Conservation (phyloP, 2,329 filamentous ascomycete genomes). For the Colletotrichum musae region DNA sequence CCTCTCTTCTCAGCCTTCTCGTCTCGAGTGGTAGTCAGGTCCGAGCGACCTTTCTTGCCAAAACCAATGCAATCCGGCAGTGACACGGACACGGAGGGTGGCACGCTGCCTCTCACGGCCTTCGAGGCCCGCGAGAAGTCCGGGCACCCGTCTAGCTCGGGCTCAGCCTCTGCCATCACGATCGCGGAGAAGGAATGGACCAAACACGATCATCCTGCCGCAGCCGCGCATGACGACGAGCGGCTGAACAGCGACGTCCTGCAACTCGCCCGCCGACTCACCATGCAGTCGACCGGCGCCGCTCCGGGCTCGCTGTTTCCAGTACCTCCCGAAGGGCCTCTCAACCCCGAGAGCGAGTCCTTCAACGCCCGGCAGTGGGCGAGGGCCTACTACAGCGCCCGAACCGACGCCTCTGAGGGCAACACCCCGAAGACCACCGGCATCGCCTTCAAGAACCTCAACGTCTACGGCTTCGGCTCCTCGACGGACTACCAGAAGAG, state of each 20-base stretch:
- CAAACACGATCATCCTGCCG: conserved; percentile 7
- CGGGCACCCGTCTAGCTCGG: neutral
- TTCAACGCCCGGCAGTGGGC: conserved; percentile 62
- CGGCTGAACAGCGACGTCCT: conserved; percentile 42
- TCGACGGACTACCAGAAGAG: conserved; percentile 60
- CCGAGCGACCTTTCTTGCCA: neutral
- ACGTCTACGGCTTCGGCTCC: conserved; percentile 58
- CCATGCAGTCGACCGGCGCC: conserved; percentile 42
- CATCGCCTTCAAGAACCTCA: conserved; percentile 59
- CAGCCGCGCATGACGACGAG: neutral
- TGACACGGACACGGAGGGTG: conserved; percentile 19
- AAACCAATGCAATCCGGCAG: neutral
- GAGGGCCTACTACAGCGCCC: conserved; percentile 52
- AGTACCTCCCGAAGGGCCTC: conserved; percentile 43
- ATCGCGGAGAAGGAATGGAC: conserved; percentile 9
- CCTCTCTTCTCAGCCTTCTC: neutral
- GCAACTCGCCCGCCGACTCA: conserved; percentile 49
- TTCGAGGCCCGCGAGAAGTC: neutral
- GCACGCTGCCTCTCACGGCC: neutral
- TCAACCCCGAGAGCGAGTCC: conserved; percentile 56
- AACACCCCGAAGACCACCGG: conserved; percentile 51
- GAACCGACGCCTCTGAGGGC: conserved; percentile 45
- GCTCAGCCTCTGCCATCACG: neutral
- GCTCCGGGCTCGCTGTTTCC: conserved; percentile 48
- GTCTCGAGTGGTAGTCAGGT: neutral